Evolutionary conservation across 164 flowering plant species (phyloP).

Genomic region (Vitis rotundifolia): DNA sequence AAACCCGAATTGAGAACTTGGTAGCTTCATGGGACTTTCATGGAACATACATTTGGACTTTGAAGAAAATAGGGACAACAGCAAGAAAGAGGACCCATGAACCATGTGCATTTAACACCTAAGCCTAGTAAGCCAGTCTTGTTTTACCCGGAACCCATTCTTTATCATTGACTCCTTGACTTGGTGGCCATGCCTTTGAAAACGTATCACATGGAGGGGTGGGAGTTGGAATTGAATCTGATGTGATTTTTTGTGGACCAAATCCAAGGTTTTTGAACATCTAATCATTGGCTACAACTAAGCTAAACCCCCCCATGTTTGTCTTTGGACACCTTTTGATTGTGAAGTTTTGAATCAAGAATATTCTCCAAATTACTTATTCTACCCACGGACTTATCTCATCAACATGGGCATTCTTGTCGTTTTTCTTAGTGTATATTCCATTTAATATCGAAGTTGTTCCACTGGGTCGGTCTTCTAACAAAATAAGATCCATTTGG

Average conservation of each 20-base stretch:
- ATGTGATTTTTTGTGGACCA: not conserved
- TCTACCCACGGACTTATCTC: not conserved
- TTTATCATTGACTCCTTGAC: slow-evolving; percentile 6
- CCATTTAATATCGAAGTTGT: not conserved
- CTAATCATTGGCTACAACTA: slow-evolving; percentile 1
- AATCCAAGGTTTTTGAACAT: not conserved
- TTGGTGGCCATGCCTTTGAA: too few species aligned
- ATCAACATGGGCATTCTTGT: not conserved
- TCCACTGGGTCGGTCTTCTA: not conserved
- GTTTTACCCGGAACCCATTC: slow-evolving; percentile 15
- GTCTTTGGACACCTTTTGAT: not conserved
- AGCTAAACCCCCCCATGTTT: not conserved
- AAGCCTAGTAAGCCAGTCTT: not conserved
- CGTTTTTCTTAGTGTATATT: not conserved
- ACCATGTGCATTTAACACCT: too few species aligned
- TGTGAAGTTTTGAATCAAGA: not conserved
- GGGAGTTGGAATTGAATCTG: not conserved
- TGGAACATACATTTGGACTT: too few species aligned
- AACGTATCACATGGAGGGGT: too few species aligned
- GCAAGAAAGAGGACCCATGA: too few species aligned
- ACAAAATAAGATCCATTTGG: too few species aligned
- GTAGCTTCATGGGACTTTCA: too few species aligned
- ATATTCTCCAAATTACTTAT: not conserved
- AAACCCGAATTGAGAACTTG: too few species aligned
- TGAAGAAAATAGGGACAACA: too few species aligned